A percentile compares a stretch with the other conserved stretches of the same genome.
phyloP scores from a whole-genome alignment of 2,329 filamentous ascomycete genomes.

The Xylaria sp. region DNA sequence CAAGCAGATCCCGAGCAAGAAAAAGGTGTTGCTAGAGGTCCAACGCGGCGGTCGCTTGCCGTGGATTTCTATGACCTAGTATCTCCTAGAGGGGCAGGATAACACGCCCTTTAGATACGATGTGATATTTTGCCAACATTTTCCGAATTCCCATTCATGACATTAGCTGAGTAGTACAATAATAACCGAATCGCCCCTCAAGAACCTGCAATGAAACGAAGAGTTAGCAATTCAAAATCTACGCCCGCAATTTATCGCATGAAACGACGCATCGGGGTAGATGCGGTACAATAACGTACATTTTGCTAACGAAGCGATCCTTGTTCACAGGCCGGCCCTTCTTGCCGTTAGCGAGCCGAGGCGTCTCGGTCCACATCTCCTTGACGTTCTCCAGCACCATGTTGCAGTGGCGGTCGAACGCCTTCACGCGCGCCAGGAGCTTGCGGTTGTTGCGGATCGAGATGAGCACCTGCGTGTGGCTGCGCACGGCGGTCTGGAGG shows the following conservation, averaged over 20 bases:
- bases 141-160: constrained; percentile 11
- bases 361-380: constrained; percentile 99
- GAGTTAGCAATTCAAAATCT: constrained; percentile 22
- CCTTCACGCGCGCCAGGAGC: constrained; percentile 95
- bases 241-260: constrained; percentile 6
- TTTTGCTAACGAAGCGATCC: constrained; percentile 97
- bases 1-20: constrained; percentile 13
- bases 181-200: constrained; percentile 89
- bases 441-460: constrained; percentile 99
- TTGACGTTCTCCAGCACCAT: constrained; percentile 98
- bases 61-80: constrained; percentile 24
- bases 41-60: constrained; percentile 5
- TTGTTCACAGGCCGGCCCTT: constrained; percentile 94
- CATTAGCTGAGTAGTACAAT: constrained; percentile 82
- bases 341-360: constrained; percentile 82
- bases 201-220: constrained; percentile 68
- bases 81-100: constrained; percentile 21
- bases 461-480: constrained; percentile 95
- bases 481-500: constrained; percentile 94
- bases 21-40: constrained; percentile 14
- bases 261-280: neutral
- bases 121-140: constrained; percentile 19
- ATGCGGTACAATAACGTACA: constrained; percentile 66
- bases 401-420: constrained; percentile 98
- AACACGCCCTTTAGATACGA: constrained; percentile 23